A percentile compares a stretch with the other conserved stretches of the same genome.
These are phyloP conservation scores for Coemansia sp. DNA, from an alignment of 192 early-diverging fungal species.

Conservation along the genomic window DNA sequence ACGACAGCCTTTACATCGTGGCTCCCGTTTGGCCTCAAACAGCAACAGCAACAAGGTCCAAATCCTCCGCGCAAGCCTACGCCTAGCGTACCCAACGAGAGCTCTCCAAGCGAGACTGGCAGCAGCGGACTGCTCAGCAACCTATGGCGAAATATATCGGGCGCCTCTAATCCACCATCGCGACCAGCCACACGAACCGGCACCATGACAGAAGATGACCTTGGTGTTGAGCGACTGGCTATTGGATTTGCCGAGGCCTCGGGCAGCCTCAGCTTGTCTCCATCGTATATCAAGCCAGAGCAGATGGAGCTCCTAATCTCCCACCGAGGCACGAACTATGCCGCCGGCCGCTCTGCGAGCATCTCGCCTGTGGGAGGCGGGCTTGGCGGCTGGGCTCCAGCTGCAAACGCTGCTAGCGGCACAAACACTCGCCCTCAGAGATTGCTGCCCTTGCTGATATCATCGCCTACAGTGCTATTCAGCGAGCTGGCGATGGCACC, in stretches of 20 bases:
- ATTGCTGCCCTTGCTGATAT: constrained; percentile 30
- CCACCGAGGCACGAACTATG: constrained; percentile 27
- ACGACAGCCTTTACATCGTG: constrained; percentile 36
- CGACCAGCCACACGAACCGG: constrained; percentile 14
- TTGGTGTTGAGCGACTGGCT: constrained; percentile 32
- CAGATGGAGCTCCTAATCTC: constrained; percentile 37
- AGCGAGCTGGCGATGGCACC: constrained; percentile 48
- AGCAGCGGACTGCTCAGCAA: constrained; percentile 45
- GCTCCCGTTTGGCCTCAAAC: constrained; percentile 29
- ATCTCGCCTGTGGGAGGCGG: constrained; percentile 39
- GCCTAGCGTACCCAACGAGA: constrained; percentile 10
- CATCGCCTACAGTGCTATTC: constrained; percentile 41
- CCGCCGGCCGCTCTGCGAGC: background rate
- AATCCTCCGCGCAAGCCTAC: constrained; percentile 3
- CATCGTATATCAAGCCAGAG: constrained; percentile 45
- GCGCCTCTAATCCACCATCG: constrained; percentile 25
- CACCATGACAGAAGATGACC: constrained; percentile 14
- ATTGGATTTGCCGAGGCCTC: constrained; percentile 49
- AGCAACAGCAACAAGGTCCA: constrained; percentile 14
- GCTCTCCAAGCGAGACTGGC: constrained; percentile 30
- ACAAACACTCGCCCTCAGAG: constrained; percentile 19
- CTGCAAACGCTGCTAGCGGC: constrained; percentile 7
- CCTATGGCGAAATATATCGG: constrained; percentile 49
- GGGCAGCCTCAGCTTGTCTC: constrained; percentile 30
- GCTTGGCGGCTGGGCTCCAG: constrained; percentile 30